Evolutionary conservation across 306 rosid genomes (phyloP).

Genomic region (Rosa rugosa): DNA sequence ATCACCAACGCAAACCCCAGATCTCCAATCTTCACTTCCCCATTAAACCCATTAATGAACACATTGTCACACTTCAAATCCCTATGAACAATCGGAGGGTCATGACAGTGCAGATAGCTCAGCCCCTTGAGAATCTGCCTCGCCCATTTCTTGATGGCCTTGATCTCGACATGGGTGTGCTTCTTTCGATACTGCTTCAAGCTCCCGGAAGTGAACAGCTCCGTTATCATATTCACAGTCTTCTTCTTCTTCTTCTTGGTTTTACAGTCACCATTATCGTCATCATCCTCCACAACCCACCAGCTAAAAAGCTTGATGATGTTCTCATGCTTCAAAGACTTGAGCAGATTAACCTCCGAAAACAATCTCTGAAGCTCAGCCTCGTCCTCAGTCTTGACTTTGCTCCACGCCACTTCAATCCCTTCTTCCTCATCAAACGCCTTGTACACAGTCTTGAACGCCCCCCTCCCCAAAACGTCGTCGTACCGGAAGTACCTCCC

Average conservation of each 20-base stretch:
- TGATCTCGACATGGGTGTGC: constrained; percentile 65
- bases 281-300: constrained; percentile 63
- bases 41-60: constrained; percentile 24
- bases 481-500: constrained; percentile 70
- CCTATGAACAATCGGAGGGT: constrained; percentile 22
- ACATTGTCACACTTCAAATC: constrained; percentile 31
- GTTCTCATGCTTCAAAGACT: constrained; percentile 73
- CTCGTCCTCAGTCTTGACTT: constrained; percentile 56
- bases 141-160: constrained; percentile 28
- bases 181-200: constrained; percentile 81
- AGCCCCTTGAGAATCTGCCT: constrained; percentile 24
- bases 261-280: background rate
- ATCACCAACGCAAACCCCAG: constrained; percentile 15
- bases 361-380: constrained; percentile 61
- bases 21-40: constrained; percentile 25
- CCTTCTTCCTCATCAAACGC: constrained; percentile 82
- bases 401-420: constrained; percentile 92
- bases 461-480: constrained; percentile 81
- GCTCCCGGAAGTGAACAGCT: constrained; percentile 87
- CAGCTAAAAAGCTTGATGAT: constrained; percentile 64
- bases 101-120: constrained; percentile 26
- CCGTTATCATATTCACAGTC: constrained; percentile 79
- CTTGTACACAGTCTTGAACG: constrained; percentile 88
- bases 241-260: constrained; percentile 12
- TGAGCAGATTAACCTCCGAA: constrained; percentile 78